Conservation (phyloP, 345 rosid species). For the Eutrema heterophyllum region DNA sequence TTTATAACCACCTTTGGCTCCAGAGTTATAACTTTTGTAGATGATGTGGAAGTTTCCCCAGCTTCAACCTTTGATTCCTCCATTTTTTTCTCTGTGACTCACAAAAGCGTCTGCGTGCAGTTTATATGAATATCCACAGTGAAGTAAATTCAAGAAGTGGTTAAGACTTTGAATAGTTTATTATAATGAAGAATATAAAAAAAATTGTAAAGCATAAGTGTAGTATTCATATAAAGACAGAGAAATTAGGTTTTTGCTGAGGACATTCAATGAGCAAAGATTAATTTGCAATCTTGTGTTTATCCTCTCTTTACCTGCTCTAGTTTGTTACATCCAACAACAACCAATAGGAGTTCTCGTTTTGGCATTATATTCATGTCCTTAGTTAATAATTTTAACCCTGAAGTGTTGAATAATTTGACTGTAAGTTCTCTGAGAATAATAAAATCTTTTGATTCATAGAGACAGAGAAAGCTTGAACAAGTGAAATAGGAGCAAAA, state of each 20-base stretch:
- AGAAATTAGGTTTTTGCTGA: conserved; percentile 33
- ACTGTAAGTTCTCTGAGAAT: not conserved
- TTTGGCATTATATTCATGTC: conserved; percentile 20
- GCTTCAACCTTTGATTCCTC: conserved; percentile 26
- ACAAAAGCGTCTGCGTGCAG: not conserved
- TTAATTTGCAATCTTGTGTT: conserved; percentile 20
- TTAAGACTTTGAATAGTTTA: conserved; percentile 21
- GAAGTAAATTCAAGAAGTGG: conserved; percentile 8
- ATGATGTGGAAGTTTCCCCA: conserved; percentile 24
- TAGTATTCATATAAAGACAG: conserved; percentile 21
- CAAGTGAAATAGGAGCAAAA: not conserved
- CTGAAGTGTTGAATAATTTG: not conserved
- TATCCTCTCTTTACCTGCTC: conserved; percentile 25
- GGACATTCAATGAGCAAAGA: conserved; percentile 32
- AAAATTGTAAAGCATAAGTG: not conserved
- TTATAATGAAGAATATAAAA: not conserved
- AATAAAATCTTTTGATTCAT: not conserved
- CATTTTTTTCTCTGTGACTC: conserved; percentile 16
- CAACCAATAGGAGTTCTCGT: conserved; percentile 13
- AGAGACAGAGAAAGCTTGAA: not conserved
- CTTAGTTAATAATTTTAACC: not conserved
- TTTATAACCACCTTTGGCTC: conserved; percentile 13
- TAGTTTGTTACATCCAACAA: conserved; percentile 27
- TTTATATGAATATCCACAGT: conserved; percentile 5
- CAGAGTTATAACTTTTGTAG: conserved; percentile 15